Evolutionary conservation across 2,329 filamentous ascomycete species (phyloP), one percentile per base, ranked within the genome.

Genomic region (Colletotrichum paranaense): DNA sequence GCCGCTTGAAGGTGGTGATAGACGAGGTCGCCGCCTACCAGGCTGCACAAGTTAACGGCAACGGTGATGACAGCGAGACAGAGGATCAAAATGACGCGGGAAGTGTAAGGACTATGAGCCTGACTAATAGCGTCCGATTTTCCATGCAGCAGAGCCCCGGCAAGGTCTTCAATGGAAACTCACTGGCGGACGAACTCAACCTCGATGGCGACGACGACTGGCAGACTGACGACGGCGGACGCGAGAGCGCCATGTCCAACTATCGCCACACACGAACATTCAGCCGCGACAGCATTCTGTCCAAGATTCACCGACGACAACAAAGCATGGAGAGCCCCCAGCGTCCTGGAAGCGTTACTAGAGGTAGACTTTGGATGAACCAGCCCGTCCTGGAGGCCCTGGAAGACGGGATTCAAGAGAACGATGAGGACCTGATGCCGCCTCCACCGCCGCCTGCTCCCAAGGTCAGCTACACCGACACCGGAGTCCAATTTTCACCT

Each of bases 131-230:
- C 80, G 88, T 94, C 74, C 91, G 94, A 35, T 94, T 92, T 79
- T 97, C 95, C 2, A 84, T 92, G 28, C 85, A 93, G n/a, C 82
- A 84, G 8, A 88, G 87, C 4, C 81, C 85, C 11, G 83, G 85
- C 24, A 92, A 92, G 79, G 58, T 63, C 35, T 79, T 85, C 4
- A 91, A 91, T 77, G 93, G 93, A 1, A 83, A 95, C 72, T 97
- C 93, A 75, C 87, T 99, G 53, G 97, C 97, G 0, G 95, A 98
- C 77, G 97, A 99, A 83, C 88, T 99, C 67, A 92, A 94, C 74
- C 93, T 98, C 74, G 94, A 95, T 70, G 93, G 94, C 74, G 94
- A 96, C 68, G 94, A 95, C 38, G 88, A 90, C 56, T 89, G 91
- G 67, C 86, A 93, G 75, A 92, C 93, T 46, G 92, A 95, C 75